Evolutionary conservation across 2,329 filamentous ascomycete species (phyloP), one percentile per base, ranked within the genome.

Genomic region (Exophiala bonariae): DNA sequence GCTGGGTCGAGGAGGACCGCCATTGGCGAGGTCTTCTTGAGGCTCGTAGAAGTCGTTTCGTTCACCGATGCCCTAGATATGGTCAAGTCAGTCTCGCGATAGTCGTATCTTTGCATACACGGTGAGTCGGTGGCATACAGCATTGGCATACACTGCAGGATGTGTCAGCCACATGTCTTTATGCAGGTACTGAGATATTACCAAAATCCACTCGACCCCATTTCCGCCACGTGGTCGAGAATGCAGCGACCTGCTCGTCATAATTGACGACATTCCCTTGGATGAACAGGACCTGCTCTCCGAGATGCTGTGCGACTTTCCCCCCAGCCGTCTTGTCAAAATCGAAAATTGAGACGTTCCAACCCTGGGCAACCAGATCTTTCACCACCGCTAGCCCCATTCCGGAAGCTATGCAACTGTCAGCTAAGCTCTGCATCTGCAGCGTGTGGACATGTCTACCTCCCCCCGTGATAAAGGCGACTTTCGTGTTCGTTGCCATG

Each of bases 201-300:
- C 78, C 55, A 0, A 69, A 68, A 61, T 80, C 76, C 9, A 80
- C 61, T 7, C 73, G 68, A 1, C 68, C 68, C 61, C 69, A 77
- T 32, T 65, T 66, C 5, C 64, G 47, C 63, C 67, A 76, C 0
- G 75, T 72, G 2, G 63, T 48, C 7, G 62, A 55, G 57, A 78
- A 79, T 9, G 69, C 66, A 2, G 54, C 47, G 0, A 68, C 66
- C 48, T 78, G 74, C 9, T 68, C 67, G 4, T 68, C 62, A 55
- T 78, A 79, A 19, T 68, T 66, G 13, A 65, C 60, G 2, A 79
- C 68, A 52, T 80, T 69, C 35, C 66, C 68, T 22, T 65, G 56
- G 22, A 73, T 66, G 61, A 77, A 79, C 17, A 61, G 2, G 66
- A 68, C 39, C 2, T 23, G 2, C 61, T 28, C 8, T 13, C 33